phyloP scores from a whole-genome alignment of 2,329 filamentous ascomycete genomes.

The Colletotrichum graminicola region DNA sequence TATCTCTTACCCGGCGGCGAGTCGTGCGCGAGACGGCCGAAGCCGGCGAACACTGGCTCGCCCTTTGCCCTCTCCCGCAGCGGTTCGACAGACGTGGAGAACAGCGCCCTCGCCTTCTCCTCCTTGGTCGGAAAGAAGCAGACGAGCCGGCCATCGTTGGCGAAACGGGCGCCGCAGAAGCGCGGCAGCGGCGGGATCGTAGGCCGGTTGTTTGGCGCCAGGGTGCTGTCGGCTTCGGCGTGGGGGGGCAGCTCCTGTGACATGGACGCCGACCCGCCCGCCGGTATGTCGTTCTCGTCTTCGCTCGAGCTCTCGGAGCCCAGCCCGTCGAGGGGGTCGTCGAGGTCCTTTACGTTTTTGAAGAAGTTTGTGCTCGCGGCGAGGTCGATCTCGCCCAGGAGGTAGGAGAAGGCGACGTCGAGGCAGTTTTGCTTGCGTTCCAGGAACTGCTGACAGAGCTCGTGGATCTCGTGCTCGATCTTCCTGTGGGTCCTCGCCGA shows the following conservation, averaged over 20 bases:
- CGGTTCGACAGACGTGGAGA: conserved; percentile 61
- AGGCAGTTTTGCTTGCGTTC: conserved; percentile 72
- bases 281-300: conserved; percentile 72
- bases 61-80: conserved; percentile 63
- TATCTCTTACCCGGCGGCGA: conserved; percentile 61
- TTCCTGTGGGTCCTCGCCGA: conserved; percentile 65
- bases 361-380: conserved; percentile 72
- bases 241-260: conserved; percentile 71
- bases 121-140: conserved; percentile 79
- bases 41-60: conserved; percentile 69
- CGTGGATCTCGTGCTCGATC: conserved; percentile 67
- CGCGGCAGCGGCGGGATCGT: conserved; percentile 69
- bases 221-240: conserved; percentile 64
- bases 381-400: conserved; percentile 73
- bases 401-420: conserved; percentile 71
- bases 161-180: conserved; percentile 71
- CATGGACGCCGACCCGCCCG: conserved; percentile 68
- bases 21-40: conserved; percentile 67
- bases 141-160: conserved; percentile 71
- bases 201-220: conserved; percentile 64
- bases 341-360: conserved; percentile 73
- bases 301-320: conserved; percentile 87
- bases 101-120: conserved; percentile 65
- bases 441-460: conserved; percentile 68
- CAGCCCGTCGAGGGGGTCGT: conserved; percentile 67